A percentile compares a stretch with the other conserved stretches of the same genome.
phyloP scores from a whole-genome alignment of 2,329 filamentous ascomycete species.

The Cytospora leucostoma region DNA sequence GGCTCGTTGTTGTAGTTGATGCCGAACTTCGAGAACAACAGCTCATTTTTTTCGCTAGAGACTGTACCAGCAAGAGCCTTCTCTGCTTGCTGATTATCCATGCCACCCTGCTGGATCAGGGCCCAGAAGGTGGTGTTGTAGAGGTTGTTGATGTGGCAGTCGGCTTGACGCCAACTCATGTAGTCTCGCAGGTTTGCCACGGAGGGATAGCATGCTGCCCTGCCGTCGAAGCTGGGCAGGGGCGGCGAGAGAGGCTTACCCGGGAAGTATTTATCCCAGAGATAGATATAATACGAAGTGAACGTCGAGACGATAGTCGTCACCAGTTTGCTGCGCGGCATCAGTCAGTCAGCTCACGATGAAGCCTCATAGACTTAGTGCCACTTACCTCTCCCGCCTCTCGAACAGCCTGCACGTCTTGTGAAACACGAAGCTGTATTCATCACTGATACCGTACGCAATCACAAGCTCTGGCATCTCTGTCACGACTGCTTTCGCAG shows the following conservation, averaged over 20 bases:
- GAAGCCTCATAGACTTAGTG: background rate
- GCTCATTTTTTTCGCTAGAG: slow-evolving; percentile 90
- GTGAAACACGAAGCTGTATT: slow-evolving; percentile 92
- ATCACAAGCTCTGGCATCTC: slow-evolving; percentile 84
- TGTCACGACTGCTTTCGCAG: slow-evolving; percentile 80
- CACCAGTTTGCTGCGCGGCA: slow-evolving; percentile 71
- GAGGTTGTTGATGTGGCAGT: slow-evolving; percentile 98
- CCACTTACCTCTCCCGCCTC: slow-evolving; percentile 69
- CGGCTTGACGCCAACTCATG: slow-evolving; percentile 94
- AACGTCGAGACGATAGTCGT: slow-evolving; percentile 92
- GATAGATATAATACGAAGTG: slow-evolving; percentile 83
- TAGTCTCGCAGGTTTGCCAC: slow-evolving; percentile 86
- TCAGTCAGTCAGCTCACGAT: slow-evolving; percentile 1
- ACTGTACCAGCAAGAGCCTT: slow-evolving; percentile 78
- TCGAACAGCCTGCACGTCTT: slow-evolving; percentile 83
- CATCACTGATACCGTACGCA: slow-evolving; percentile 92
- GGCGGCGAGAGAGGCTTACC: slow-evolving; percentile 69
- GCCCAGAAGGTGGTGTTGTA: slow-evolving; percentile 98
- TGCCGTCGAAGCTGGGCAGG: slow-evolving; percentile 87
- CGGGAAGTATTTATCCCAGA: slow-evolving; percentile 77
- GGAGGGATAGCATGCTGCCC: slow-evolving; percentile 87
- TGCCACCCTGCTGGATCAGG: slow-evolving; percentile 74
- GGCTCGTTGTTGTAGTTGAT: slow-evolving; percentile 98
- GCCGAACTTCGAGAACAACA: slow-evolving; percentile 81
- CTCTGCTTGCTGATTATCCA: slow-evolving; percentile 79